Base-by-base conservation (phyloP, 106 monocot species). In the Acorus calamus region DNA sequence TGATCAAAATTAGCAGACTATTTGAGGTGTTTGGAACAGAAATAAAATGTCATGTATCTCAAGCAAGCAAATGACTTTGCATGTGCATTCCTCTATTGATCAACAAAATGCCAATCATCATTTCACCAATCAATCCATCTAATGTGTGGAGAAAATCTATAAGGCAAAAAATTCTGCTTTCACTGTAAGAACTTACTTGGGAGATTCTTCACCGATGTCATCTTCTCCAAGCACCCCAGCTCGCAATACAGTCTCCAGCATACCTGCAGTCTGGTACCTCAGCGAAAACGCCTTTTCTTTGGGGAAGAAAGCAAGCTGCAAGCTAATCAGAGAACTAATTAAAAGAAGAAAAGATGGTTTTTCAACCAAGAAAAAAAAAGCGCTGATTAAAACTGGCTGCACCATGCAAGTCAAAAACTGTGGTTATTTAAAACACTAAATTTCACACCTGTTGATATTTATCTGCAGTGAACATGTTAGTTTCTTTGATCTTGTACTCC, bases 401-500 rank as follows among this genome's bases (percentile, higher is more conserved):
- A 28, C 28, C 28, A 28, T 28, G 28, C 28, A 28, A 28, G 0
- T 28, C 28, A 28, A 0, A 28, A 28, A 28, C 28, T 28, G 28
- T 28, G 28, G 28, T 28, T 28, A 28, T 28, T 28, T 28, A 28
- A 28, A 0, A 28, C 28, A 28, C 28, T 28, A 28, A 28, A 28
- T 46, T 42, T 59, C 42, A 49, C 50, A 98, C 96, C 96, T 91
- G 96, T 57, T 98, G 96, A 73, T 98, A 98, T 66, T 88, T 91
- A 59, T 98, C 96, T 2, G 79, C 91, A 49, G 96, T 98, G 66
- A 91, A 87, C 78, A 98, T 78, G 65, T 98, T 98, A 6, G 85
- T 88, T 83, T 98, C 96, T 62, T 98, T 98, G 66, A 98, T 91
- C 80, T 98, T 98, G 78, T 98, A 98, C 75, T 98, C 91, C 14